Conservation (phyloP, 257 asterid genomes). For the Cinchona pubescens region DNA sequence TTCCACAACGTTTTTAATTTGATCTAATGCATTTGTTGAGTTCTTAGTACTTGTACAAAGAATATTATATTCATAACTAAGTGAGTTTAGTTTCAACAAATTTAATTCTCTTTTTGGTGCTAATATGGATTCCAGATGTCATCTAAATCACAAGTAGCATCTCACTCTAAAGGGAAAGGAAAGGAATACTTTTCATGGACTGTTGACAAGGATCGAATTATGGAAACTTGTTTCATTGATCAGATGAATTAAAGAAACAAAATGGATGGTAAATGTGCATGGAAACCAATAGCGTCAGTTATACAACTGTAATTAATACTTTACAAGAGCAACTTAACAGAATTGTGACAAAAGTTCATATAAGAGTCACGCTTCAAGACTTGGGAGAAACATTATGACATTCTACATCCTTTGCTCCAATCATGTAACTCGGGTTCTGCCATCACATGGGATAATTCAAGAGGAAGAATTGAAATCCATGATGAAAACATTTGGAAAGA, state of each 20-base stretch:
- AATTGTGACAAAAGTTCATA: neutral
- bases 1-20: no score
- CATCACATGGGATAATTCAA: no score
- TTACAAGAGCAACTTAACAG: no score
- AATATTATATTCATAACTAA: no score
- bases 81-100: no score
- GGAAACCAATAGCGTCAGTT: neutral
- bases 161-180: neutral
- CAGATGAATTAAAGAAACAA: neutral
- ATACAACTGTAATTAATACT: no score
- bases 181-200: no score
- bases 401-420: no score
- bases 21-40: no score
- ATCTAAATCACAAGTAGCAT: neutral
- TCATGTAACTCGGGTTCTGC: neutral
- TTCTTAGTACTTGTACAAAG: no score
- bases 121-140: neutral
- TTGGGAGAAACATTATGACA: neutral
- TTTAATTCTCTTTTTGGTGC: no score
- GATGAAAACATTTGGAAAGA: neutral
- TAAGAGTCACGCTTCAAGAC: neutral
- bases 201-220: neutral
- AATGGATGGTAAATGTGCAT: neutral
- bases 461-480: no score
- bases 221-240: constrained; percentile 1